Conservation (phyloP, 2,329 filamentous ascomycete genomes). For the Didymella pomorum region DNA sequence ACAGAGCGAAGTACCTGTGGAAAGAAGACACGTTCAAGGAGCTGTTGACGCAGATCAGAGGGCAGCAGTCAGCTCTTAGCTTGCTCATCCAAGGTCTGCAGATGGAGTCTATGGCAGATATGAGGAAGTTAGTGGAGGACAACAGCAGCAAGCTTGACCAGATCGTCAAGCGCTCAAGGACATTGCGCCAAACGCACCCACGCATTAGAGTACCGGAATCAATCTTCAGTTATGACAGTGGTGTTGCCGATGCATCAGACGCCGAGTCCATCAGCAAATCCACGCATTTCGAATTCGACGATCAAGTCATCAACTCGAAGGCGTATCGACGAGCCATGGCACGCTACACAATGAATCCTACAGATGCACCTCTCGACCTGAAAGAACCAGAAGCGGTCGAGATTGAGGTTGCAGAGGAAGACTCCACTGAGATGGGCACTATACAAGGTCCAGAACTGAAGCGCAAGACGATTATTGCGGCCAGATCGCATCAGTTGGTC, state of each 20-base stretch:
- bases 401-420: slow-evolving; percentile 19
- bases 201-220: slow-evolving; percentile 41
- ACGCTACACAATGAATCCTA: slow-evolving; percentile 20
- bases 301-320: slow-evolving; percentile 43
- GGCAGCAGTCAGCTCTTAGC: slow-evolving; percentile 44
- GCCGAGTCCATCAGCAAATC: slow-evolving; percentile 30
- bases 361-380: neutral
- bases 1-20: slow-evolving; percentile 40
- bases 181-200: slow-evolving; percentile 39
- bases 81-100: slow-evolving; percentile 47
- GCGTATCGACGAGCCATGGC: slow-evolving; percentile 45
- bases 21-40: slow-evolving; percentile 48
- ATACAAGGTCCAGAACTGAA: slow-evolving; percentile 8
- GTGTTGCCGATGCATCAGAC: slow-evolving; percentile 19
- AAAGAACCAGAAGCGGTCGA: slow-evolving; percentile 8
- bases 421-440: slow-evolving; percentile 24
- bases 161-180: slow-evolving; percentile 38
- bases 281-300: slow-evolving; percentile 44
- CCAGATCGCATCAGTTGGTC: slow-evolving; percentile 11
- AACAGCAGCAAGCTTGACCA: slow-evolving; percentile 40
- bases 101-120: slow-evolving; percentile 47
- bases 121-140: slow-evolving; percentile 39
- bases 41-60: slow-evolving; percentile 45
- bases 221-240: slow-evolving; percentile 25
- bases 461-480: neutral